phyloP scores from a whole-genome alignment of 106 monocot species.

The Dendrobium officinale region DNA sequence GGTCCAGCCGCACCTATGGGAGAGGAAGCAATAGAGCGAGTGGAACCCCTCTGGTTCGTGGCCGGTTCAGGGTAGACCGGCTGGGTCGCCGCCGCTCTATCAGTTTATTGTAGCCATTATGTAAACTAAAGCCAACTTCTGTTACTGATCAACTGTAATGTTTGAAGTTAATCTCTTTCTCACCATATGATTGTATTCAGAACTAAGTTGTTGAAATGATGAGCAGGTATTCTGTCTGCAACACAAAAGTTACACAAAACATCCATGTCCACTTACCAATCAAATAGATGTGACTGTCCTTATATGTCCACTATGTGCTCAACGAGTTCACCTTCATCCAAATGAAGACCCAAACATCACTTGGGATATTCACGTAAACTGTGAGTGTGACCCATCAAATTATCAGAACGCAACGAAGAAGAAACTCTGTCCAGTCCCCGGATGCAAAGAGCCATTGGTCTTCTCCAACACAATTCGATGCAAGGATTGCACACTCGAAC shows the following conservation, averaged over 20 bases:
- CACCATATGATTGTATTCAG: neutral
- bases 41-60: too few species aligned
- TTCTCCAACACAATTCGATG: conserved; percentile 84
- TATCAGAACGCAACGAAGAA: conserved; percentile 56
- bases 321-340: conserved; percentile 58
- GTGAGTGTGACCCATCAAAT: conserved; percentile 85
- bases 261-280: conserved; percentile 63
- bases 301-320: conserved; percentile 86
- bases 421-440: conserved; percentile 66
- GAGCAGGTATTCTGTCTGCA: conserved; percentile 72
- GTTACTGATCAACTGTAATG: neutral
- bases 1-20: too few species aligned
- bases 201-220: neutral
- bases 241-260: conserved; percentile 64
- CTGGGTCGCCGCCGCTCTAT: too few species aligned
- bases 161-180: neutral
- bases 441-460: conserved; percentile 60
- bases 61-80: too few species aligned
- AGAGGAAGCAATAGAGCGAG: too few species aligned
- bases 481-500: conserved; percentile 65
- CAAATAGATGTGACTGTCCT: conserved; percentile 64
- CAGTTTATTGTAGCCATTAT: neutral
- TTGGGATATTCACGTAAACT: conserved; percentile 78
- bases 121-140: neutral
- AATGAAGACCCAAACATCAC: conserved; percentile 83